Percentiles rank a stretch among this genome's conserved stretches.
These are phyloP conservation scores for Eutrema salsugineum DNA, from an alignment of 441 rosid species.

Conservation along the genomic window DNA sequence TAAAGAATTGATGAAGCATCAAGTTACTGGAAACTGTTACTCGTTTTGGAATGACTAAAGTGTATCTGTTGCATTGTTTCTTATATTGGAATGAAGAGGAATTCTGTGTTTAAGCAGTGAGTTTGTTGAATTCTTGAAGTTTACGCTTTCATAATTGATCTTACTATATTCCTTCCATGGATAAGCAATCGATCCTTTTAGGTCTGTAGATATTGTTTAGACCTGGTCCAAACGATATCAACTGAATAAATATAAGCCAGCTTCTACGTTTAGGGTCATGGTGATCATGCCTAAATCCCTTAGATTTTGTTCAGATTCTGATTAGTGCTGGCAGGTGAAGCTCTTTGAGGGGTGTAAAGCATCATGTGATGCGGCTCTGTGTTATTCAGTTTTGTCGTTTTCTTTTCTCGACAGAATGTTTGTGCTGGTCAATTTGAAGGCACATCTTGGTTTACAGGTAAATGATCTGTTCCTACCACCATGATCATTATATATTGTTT, in stretches of 20 bases:
- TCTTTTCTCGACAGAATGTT: background rate
- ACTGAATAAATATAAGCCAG: background rate
- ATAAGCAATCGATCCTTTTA: background rate
- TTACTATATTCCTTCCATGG: background rate
- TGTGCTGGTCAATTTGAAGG: background rate
- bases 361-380: constrained; percentile 9
- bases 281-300: background rate
- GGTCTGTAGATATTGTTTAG: constrained; percentile 7
- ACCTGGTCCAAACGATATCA: background rate
- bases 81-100: constrained; percentile 18
- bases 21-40: constrained; percentile 13
- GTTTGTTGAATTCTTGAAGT: background rate
- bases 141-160: constrained; percentile 1
- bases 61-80: constrained; percentile 26
- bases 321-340: constrained; percentile 3
- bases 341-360: background rate
- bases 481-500: background rate
- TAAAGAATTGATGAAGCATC: constrained; percentile 13
- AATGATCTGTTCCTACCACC: background rate
- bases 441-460: constrained; percentile 9
- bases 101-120: constrained; percentile 3
- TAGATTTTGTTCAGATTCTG: background rate
- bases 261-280: background rate
- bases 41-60: constrained; percentile 7
- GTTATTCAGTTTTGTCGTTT: constrained; percentile 1